Evolutionary conservation across 495 filamentous ascomycete species (phyloP).

Genomic region (Annulohypoxylon moriforme): DNA sequence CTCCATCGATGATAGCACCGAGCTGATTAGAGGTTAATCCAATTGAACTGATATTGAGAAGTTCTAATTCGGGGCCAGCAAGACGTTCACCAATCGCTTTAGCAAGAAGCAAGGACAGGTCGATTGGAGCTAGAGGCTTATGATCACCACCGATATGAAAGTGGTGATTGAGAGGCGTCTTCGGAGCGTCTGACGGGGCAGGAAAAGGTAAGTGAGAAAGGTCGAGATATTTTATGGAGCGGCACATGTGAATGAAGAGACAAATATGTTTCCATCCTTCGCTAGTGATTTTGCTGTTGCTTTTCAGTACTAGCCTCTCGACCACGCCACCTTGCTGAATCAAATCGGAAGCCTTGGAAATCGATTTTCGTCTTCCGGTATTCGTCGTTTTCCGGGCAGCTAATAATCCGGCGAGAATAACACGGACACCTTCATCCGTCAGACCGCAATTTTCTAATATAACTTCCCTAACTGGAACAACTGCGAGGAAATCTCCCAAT

Average conservation of each 20-base stretch:
- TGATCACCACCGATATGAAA: slow-evolving; percentile 27
- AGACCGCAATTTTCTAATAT: slow-evolving; percentile 87
- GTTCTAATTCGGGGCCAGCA: slow-evolving; percentile 78
- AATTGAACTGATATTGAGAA: slow-evolving; percentile 85
- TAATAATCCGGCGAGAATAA: slow-evolving; percentile 86
- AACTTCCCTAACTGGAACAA: slow-evolving; percentile 88
- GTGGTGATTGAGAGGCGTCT: slow-evolving; percentile 37
- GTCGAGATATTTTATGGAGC: slow-evolving; percentile 86
- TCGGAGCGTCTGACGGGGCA: slow-evolving; percentile 45
- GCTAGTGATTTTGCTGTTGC: slow-evolving; percentile 81
- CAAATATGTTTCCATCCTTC: slow-evolving; percentile 94
- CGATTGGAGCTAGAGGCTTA: slow-evolving; percentile 35
- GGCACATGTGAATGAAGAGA: slow-evolving; percentile 89
- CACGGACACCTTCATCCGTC: slow-evolving; percentile 84
- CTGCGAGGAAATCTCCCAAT: slow-evolving; percentile 90
- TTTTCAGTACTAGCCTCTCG: slow-evolving; percentile 89
- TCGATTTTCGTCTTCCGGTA: slow-evolving; percentile 56
- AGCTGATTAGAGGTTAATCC: slow-evolving; percentile 76
- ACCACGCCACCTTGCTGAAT: slow-evolving; percentile 72
- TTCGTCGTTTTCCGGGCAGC: slow-evolving; percentile 75
- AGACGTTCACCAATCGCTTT: slow-evolving; percentile 81
- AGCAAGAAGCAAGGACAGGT: slow-evolving; percentile 65
- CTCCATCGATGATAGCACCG: slow-evolving; percentile 77
- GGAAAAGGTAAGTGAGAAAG: slow-evolving; percentile 89
- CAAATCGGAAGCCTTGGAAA: slow-evolving; percentile 44